Evolutionary conservation across 2,329 filamentous ascomycete genomes (phyloP).

Genomic region (Colletotrichum sansevieriae): DNA sequence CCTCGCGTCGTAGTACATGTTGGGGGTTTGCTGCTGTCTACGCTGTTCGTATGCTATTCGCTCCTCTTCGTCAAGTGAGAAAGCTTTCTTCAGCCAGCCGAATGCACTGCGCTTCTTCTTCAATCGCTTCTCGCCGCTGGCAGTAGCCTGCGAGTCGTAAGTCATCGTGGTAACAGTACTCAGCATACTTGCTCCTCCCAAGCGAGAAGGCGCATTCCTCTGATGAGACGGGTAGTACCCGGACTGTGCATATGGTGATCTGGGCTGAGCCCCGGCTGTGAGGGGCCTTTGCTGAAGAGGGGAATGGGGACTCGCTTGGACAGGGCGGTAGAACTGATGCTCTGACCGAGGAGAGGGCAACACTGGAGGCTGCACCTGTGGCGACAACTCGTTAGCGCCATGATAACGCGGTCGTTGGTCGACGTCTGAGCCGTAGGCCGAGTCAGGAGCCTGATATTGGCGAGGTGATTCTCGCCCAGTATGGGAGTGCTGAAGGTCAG

Average conservation of each 20-base stretch:
- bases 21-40: slow-evolving; percentile 58
- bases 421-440: slow-evolving; percentile 62
- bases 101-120: slow-evolving; percentile 78
- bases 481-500: slow-evolving; percentile 49
- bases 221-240: slow-evolving; percentile 54
- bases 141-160: slow-evolving; percentile 52
- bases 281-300: slow-evolving; percentile 72
- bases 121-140: slow-evolving; percentile 56
- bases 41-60: slow-evolving; percentile 70
- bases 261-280: slow-evolving; percentile 59
- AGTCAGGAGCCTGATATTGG: slow-evolving; percentile 53
- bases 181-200: slow-evolving; percentile 68
- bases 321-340: slow-evolving; percentile 71
- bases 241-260: slow-evolving; percentile 44
- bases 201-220: slow-evolving; percentile 65
- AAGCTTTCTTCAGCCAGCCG: slow-evolving; percentile 77
- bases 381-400: slow-evolving; percentile 51
- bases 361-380: slow-evolving; percentile 54
- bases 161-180: slow-evolving; percentile 66
- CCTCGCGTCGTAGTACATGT: slow-evolving; percentile 63
- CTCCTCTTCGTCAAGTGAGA: slow-evolving; percentile 74
- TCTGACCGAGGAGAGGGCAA: slow-evolving; percentile 66
- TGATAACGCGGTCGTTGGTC: slow-evolving; percentile 51
- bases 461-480: slow-evolving; percentile 42
- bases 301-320: slow-evolving; percentile 73